Conservation (phyloP, 1,284 basidiomycete species). For the Melampsora abietis-canadensis region DNA sequence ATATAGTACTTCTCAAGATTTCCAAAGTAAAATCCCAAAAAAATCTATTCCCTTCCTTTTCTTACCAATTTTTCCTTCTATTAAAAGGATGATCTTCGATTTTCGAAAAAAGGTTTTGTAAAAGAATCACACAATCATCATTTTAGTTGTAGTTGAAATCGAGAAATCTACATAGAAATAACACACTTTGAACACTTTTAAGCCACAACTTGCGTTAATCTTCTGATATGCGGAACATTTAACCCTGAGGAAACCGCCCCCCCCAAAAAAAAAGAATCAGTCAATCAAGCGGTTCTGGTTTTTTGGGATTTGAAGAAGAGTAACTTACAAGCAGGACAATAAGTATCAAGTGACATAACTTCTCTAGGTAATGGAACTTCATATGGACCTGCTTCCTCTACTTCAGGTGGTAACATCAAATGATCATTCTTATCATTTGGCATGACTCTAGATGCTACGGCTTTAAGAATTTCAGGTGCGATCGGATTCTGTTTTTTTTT, state of each 20-base stretch:
- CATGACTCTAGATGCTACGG: constrained; percentile 89
- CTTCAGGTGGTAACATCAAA: constrained; percentile 84
- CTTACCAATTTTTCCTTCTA: no score
- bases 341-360: constrained; percentile 45
- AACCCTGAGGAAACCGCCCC: constrained; percentile 13
- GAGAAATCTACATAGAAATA: no score
- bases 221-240: constrained; percentile 42
- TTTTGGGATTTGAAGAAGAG: not conserved
- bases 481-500: constrained; percentile 98
- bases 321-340: constrained; percentile 44
- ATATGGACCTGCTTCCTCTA: constrained; percentile 89
- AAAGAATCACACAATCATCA: no score
- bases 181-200: not conserved
- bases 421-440: constrained; percentile 94
- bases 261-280: not conserved
- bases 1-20: no score
- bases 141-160: no score
- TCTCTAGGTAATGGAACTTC: constrained; percentile 70
- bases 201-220: constrained; percentile 37
- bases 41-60: no score
- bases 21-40: no score
- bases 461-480: constrained; percentile 88
- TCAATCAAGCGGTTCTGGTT: not conserved
- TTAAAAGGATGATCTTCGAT: no score
- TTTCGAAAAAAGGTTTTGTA: no score